Conservation (phyloP, 805 yeast genomes). For the Candida odintsovae region DNA sequence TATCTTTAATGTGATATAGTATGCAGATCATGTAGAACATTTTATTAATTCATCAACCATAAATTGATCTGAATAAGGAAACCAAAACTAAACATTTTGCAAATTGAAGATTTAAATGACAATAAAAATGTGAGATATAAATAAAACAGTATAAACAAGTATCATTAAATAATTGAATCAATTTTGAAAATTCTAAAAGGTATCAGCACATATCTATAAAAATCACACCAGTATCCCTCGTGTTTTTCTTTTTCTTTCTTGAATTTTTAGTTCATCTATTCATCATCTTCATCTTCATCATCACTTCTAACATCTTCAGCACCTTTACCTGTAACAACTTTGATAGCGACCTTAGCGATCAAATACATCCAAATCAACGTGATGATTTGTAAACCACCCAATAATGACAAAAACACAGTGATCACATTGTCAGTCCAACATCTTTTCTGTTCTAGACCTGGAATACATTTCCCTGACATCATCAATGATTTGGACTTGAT, state of each 20-base stretch:
- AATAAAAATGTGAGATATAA: not conserved
- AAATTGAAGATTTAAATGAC: not conserved
- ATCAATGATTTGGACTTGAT: slow-evolving; percentile 39
- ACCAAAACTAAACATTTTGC: not conserved
- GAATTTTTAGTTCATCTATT: not conserved
- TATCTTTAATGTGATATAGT: no score
- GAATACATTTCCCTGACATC: slow-evolving; percentile 38
- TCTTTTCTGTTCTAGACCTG: slow-evolving; percentile 28
- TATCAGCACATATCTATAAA: not conserved
- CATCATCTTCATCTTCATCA: slow-evolving; percentile 45
- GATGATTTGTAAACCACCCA: slow-evolving; percentile 62
- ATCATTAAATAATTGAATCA: not conserved
- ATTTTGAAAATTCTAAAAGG: no score
- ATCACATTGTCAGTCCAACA: slow-evolving; percentile 47
- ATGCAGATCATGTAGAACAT: no score
- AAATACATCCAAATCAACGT: slow-evolving; percentile 69
- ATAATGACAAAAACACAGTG: slow-evolving; percentile 42
- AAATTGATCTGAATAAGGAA: not conserved
- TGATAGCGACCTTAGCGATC: slow-evolving; percentile 63
- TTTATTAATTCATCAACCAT: no score
- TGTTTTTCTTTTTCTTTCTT: not conserved
- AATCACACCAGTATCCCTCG: not conserved
- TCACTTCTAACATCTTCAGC: slow-evolving; percentile 90
- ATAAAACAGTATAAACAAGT: not conserved
- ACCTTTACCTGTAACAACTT: slow-evolving; percentile 62